A percentile compares a stretch with the other conserved stretches of the same genome.
These are phyloP conservation scores for Trichophyton benhamiae DNA, from an alignment of 2,329 filamentous ascomycete genomes.

Conservation along the genomic window DNA sequence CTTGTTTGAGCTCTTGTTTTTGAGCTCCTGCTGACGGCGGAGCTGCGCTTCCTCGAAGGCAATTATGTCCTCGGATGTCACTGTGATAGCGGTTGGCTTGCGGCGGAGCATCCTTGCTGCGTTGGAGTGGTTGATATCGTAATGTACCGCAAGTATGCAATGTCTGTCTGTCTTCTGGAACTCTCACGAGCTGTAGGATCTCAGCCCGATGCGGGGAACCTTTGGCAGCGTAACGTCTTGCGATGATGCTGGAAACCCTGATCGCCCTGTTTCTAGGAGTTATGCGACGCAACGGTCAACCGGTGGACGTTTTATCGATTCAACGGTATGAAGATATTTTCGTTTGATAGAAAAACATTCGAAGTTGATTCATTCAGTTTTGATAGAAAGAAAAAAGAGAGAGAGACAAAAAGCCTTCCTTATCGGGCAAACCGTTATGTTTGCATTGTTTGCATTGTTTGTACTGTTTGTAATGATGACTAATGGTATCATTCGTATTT, in stretches of 20 bases:
- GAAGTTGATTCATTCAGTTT: too few relatives aligned
- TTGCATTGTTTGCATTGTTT: background rate
- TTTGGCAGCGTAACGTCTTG: background rate
- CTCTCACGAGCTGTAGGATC: background rate
- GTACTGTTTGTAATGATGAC: background rate
- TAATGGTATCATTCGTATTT: background rate
- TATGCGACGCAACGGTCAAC: too few relatives aligned
- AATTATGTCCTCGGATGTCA: constrained; percentile 37
- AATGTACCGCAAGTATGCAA: background rate
- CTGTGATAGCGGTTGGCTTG: constrained; percentile 39
- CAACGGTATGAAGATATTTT: too few relatives aligned
- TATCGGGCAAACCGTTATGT: background rate
- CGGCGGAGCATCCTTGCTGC: constrained; percentile 36
- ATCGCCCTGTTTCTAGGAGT: background rate
- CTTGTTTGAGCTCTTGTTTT: constrained; percentile 10
- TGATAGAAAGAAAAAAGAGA: background rate
- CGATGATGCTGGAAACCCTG: background rate
- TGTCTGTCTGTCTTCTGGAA: background rate
- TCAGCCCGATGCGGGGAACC: background rate
- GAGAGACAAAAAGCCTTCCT: background rate
- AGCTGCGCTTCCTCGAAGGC: constrained; percentile 35
- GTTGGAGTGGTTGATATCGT: too few relatives aligned
- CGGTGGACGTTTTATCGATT: too few relatives aligned
- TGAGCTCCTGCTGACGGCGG: constrained; percentile 15
- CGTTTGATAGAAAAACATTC: too few relatives aligned